Evolutionary conservation across 768 basidiomycete species (phyloP).

Genomic region (Russula griseocarnosa): DNA sequence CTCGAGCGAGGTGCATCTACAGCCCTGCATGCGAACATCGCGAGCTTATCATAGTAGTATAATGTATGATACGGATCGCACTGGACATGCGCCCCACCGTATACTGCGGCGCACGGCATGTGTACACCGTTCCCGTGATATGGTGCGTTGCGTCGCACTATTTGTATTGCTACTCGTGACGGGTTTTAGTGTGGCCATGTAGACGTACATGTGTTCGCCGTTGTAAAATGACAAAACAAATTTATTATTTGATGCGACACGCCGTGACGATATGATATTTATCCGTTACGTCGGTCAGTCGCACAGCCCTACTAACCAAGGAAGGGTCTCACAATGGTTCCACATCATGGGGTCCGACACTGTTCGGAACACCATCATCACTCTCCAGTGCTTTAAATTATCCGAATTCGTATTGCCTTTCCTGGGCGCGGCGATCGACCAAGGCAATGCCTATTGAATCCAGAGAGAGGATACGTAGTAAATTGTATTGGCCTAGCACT

Average conservation of each 20-base stretch:
- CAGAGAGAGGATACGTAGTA: background rate
- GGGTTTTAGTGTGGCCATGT: conserved; percentile 15
- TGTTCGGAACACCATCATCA: background rate
- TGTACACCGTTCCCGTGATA: conserved; percentile 3
- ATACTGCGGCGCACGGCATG: background rate
- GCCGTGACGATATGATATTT: background rate
- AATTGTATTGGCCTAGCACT: background rate
- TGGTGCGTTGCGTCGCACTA: background rate
- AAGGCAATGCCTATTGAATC: conserved; percentile 2
- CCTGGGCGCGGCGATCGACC: background rate
- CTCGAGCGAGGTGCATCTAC: background rate
- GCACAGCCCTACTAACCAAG: background rate
- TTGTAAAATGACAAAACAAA: conserved; percentile 1
- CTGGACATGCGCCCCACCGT: background rate
- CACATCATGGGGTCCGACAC: background rate
- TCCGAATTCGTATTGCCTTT: background rate
- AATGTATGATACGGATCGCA: background rate
- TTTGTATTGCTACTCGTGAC: conserved; percentile 9
- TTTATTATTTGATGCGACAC: background rate
- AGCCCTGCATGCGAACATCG: conserved; percentile 14
- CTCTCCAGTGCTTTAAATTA: background rate
- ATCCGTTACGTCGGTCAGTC: background rate
- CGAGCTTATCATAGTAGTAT: background rate
- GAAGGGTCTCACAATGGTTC: background rate
- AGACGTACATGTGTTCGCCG: background rate